phyloP scores from a whole-genome alignment of 2,329 filamentous ascomycete genomes.

The Lithohypha guttulata region DNA sequence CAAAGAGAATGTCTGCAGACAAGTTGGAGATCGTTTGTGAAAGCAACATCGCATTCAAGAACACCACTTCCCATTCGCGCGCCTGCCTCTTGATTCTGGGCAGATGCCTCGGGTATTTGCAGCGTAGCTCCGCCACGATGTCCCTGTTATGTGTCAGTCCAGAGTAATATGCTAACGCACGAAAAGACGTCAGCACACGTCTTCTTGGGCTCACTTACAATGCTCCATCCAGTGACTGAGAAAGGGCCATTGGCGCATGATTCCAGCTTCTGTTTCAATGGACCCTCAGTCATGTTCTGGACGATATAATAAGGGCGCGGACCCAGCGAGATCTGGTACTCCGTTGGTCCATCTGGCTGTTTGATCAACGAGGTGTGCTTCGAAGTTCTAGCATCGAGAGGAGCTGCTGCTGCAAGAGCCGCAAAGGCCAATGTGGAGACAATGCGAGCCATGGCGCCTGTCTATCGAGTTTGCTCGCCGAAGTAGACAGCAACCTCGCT shows the following conservation, averaged over 20 bases:
- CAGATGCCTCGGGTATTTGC: conserved; percentile 52
- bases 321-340: conserved; percentile 44
- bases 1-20: conserved; percentile 59
- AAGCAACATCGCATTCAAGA: conserved; percentile 57
- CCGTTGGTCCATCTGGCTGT: conserved; percentile 9
- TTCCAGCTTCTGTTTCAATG: conserved; percentile 49
- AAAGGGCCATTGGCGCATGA: conserved; percentile 48
- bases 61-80: conserved; percentile 58
- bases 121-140: conserved; percentile 51
- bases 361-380: conserved; percentile 5
- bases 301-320: conserved; percentile 56
- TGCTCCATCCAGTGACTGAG: conserved; percentile 45
- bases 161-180: not conserved
- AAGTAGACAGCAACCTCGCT: not conserved
- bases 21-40: conserved; percentile 54
- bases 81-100: conserved; percentile 49
- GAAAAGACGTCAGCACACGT: no score
- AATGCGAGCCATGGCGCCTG: conserved; percentile 1
- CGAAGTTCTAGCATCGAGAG: not conserved
- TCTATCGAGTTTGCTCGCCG: not conserved
- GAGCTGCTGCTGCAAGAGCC: conserved; percentile 1
- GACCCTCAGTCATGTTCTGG: conserved; percentile 50
- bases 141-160: no score
- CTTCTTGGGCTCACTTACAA: no score
- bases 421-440: not conserved